Base-by-base conservation (phyloP, 176 grass and related monocot species). In the Pontederia paniculata region DNA sequence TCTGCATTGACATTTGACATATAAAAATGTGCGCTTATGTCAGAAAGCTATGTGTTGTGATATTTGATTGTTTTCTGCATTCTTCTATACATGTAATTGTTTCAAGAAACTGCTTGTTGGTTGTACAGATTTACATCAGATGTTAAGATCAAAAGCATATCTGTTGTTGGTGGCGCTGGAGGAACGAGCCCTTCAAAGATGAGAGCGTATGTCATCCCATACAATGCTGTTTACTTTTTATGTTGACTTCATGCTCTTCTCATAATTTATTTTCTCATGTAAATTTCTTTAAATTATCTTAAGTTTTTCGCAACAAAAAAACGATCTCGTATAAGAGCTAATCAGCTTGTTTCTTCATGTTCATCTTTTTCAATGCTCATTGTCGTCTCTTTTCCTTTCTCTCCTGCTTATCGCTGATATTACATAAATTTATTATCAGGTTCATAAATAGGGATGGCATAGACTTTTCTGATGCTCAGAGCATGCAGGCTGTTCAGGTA, bases 361-460 rank as follows among this genome's bases (percentile, higher is more conserved):
- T 5, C 28, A 37, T 37, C 28, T 37, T 37, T 37, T 37, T 6
- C 28, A 2, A 37, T 37, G 28, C 28, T 37, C 28, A 37, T 37
- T 37, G 28, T 37, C 28, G 7, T 37, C 28, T 37, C 28, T 37
- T 37, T 37, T 37, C 28, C 28, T 37, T 37, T 37, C 28, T 37
- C 28, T 37, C 28, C 28, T 37, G 28, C 28, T 37, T 37, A 37
- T 37, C 7, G 28, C 28, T 6, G 7, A 37, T 37, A 6, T 37
- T 37, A 37, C 28, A 37, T 37, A 37, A 5, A 37, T 37, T 28
- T 81, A 43, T 48, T 52, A 31, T 72, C 80, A 98, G 93, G 64
- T 98, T 98, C 73, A 88, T 98, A 58, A 98, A 98, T 75, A 73
- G 82, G 57, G 93, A 98, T 79, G 83, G 93, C 21, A 98, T 98